A percentile compares a stretch with the other conserved stretches of the same genome.
Conservation (phyloP, 2,329 filamentous ascomycete species). For the Phialemoniopsis sp. region DNA sequence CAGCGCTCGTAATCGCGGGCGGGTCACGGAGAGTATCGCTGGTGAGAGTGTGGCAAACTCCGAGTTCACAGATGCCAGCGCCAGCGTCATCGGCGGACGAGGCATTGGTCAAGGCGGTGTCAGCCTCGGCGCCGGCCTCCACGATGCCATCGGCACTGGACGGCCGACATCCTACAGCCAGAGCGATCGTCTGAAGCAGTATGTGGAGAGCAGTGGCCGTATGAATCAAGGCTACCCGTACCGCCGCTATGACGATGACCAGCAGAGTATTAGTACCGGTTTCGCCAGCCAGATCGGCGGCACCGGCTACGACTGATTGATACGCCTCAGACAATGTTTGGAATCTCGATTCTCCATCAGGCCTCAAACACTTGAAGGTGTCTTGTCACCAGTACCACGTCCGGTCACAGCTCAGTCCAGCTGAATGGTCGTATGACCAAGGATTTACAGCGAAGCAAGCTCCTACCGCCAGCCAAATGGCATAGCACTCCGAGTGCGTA, state of each 20-base stretch:
- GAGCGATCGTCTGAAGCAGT: slow-evolving; percentile 88
- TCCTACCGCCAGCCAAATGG: too few species aligned
- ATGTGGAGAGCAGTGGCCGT: slow-evolving; percentile 81
- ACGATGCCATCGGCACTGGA: slow-evolving; percentile 64
- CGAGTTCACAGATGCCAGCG: slow-evolving; percentile 80
- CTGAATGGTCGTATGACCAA: too few species aligned
- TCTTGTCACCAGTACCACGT: not conserved
- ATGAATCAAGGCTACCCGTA: slow-evolving; percentile 64
- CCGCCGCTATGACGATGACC: slow-evolving; percentile 81
- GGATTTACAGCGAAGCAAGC: too few species aligned
- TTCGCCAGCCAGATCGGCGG: slow-evolving; percentile 91
- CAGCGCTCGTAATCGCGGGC: slow-evolving; percentile 62
- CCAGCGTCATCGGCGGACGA: slow-evolving; percentile 72
- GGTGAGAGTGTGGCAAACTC: slow-evolving; percentile 91
- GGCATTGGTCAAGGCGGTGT: slow-evolving; percentile 81
- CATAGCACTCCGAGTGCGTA: too few species aligned
- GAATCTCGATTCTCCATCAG: not conserved
- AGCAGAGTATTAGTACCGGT: slow-evolving; percentile 91
- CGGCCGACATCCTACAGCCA: slow-evolving; percentile 64
- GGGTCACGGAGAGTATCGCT: slow-evolving; percentile 73
- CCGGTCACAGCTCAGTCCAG: too few species aligned
- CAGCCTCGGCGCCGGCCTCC: slow-evolving; percentile 77
- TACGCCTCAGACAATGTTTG: too few species aligned
- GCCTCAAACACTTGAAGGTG: slow-evolving; percentile 1
- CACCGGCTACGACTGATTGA: slow-evolving; percentile 44